Conservation (phyloP, 305 asterid genomes). For the Coffea humblotiana region DNA sequence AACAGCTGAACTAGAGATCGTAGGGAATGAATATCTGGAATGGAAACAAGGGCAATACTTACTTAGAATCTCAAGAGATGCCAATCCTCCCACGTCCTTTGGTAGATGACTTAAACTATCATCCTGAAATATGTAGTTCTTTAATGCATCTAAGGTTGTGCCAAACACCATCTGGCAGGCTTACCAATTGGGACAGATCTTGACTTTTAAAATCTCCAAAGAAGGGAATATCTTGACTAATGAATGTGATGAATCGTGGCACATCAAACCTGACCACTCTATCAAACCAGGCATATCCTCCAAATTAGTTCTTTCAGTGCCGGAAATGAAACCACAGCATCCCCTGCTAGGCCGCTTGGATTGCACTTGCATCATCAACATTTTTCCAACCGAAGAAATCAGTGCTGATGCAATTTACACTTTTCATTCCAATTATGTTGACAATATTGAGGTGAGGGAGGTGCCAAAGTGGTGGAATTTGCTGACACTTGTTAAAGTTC, state of each 20-base stretch:
- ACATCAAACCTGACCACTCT: background rate
- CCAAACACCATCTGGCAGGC: background rate
- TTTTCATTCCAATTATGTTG: background rate
- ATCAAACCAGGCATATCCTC: background rate
- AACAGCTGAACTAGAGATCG: background rate
- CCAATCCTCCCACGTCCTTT: background rate
- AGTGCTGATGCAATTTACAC: background rate
- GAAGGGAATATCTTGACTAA: background rate
- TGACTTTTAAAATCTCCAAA: background rate
- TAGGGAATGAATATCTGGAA: background rate
- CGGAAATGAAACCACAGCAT: background rate
- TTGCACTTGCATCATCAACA: background rate
- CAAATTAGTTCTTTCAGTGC: background rate
- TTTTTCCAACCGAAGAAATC: conserved; percentile 13
- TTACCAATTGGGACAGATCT: background rate
- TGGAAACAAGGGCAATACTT: too few species aligned
- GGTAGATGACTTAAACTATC: background rate
- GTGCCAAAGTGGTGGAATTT: background rate
- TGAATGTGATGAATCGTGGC: background rate
- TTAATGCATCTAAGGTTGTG: background rate
- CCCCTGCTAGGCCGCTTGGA: background rate
- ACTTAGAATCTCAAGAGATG: conserved; percentile 8
- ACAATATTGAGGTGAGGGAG: background rate
- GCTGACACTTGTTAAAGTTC: background rate
- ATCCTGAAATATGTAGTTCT: too few species aligned